phyloP scores from a whole-genome alignment of 805 yeast genomes.

The Starmerella roubikii region DNA sequence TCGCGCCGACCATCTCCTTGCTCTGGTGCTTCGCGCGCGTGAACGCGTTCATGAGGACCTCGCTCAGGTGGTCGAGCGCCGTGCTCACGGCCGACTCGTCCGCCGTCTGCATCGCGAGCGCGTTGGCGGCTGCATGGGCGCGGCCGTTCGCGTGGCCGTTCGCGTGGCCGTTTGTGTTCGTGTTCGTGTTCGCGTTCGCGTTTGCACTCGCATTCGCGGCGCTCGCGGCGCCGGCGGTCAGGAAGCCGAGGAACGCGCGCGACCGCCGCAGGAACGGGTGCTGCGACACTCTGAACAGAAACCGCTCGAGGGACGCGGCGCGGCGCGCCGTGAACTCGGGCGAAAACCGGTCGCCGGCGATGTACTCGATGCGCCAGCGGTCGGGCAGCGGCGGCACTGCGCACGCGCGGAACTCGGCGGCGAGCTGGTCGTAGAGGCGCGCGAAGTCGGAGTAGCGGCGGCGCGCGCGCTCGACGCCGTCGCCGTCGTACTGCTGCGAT shows the following conservation, averaged over 20 bases:
- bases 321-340: conserved; percentile 72
- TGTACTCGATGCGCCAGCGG: conserved; percentile 76
- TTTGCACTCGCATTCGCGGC: neutral
- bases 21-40: conserved; percentile 52
- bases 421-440: conserved; percentile 57
- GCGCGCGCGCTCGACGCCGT: conserved; percentile 34
- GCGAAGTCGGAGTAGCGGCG: conserved; percentile 83
- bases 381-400: conserved; percentile 91
- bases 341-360: conserved; percentile 86
- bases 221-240: conserved; percentile 22
- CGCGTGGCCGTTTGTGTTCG: no score
- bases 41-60: conserved; percentile 86
- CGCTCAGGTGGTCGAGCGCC: conserved; percentile 60
- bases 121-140: neutral
- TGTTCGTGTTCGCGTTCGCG: no score
- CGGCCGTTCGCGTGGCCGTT: no score
- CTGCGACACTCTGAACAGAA: conserved; percentile 53
- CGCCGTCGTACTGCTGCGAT: conserved; percentile 29
- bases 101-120: no score
- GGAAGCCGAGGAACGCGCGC: conserved; percentile 52
- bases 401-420: conserved; percentile 69
- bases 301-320: conserved; percentile 65
- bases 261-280: conserved; percentile 65
- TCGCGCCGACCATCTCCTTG: conserved; percentile 69
- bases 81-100: neutral